Conservation (phyloP, 208 protist species). For the Trypanosoma platydactyli region DNA sequence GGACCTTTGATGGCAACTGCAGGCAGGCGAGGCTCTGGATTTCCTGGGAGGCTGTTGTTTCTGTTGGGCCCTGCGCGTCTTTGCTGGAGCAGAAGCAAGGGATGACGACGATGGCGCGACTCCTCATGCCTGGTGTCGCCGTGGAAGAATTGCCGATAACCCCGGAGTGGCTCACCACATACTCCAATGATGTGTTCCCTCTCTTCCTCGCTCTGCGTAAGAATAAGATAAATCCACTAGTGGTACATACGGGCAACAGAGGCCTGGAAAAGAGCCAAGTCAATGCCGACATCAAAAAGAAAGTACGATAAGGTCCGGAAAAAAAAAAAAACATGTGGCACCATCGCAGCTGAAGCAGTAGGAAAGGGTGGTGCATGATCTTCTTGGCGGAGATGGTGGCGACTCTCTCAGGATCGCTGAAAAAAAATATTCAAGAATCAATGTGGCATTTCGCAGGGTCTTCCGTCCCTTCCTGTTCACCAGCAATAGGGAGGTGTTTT, state of each 20-base stretch:
- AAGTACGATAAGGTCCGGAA: too few species aligned
- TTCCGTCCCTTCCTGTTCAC: conserved; percentile 8
- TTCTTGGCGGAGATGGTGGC: background rate
- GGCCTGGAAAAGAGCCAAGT: too few species aligned
- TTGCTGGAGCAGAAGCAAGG: conserved; percentile 27
- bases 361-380: background rate
- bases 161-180: conserved; percentile 2
- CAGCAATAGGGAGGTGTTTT: conserved; percentile 12
- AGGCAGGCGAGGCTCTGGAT: conserved; percentile 39
- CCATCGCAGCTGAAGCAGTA: background rate
- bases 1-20: conserved; percentile 29
- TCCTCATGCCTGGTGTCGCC: conserved; percentile 41
- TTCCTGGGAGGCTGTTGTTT: conserved; percentile 38
- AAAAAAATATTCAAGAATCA: background rate
- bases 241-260: background rate
- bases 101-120: conserved; percentile 34
- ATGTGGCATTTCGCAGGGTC: background rate
- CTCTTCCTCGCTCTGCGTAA: conserved; percentile 27
- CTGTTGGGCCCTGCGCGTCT: conserved; percentile 23
- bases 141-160: background rate
- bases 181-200: conserved; percentile 18
- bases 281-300: too few species aligned
- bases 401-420: background rate
- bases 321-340: too few species aligned
- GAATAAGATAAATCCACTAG: background rate